Conservation (phyloP, 495 filamentous ascomycete genomes). For the Hypoxylon fragiforme region DNA sequence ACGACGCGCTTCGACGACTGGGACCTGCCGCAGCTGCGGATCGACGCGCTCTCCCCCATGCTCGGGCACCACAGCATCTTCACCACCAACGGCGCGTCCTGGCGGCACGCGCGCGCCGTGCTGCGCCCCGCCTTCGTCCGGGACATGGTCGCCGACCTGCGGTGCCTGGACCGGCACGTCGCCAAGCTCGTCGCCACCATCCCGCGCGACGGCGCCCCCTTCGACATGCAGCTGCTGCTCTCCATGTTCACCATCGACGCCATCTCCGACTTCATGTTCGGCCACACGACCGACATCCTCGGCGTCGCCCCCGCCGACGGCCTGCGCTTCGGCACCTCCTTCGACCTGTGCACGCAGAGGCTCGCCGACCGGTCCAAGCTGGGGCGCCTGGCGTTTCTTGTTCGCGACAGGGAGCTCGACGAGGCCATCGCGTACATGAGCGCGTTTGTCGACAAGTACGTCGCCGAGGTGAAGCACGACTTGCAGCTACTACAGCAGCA, state of each 20-base stretch:
- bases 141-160: constrained; percentile 54
- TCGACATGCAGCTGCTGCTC: constrained; percentile 65
- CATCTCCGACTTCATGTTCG: constrained; percentile 68
- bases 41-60: constrained; percentile 37
- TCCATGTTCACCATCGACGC: constrained; percentile 66
- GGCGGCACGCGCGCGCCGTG: constrained; percentile 57
- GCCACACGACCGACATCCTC: constrained; percentile 44
- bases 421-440: constrained; percentile 47
- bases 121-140: constrained; percentile 53
- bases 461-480: constrained; percentile 45
- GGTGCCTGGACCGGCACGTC: constrained; percentile 61
- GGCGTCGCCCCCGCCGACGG: constrained; percentile 38
- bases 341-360: constrained; percentile 43
- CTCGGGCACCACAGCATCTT: constrained; percentile 61
- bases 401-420: constrained; percentile 53
- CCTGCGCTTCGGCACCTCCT: constrained; percentile 42
- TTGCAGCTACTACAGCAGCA: too few species aligned
- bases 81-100: constrained; percentile 67
- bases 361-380: constrained; percentile 52
- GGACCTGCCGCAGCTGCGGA: constrained; percentile 40
- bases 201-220: constrained; percentile 41
- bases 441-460: constrained; percentile 45
- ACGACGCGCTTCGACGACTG: constrained; percentile 62
- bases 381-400: constrained; percentile 56
- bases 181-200: constrained; percentile 53